Evolutionary conservation across 371 early-diverging fungal genomes (phyloP), one percentile per base, ranked within the genome.

Genomic region (Apophysomyces elegans): DNA sequence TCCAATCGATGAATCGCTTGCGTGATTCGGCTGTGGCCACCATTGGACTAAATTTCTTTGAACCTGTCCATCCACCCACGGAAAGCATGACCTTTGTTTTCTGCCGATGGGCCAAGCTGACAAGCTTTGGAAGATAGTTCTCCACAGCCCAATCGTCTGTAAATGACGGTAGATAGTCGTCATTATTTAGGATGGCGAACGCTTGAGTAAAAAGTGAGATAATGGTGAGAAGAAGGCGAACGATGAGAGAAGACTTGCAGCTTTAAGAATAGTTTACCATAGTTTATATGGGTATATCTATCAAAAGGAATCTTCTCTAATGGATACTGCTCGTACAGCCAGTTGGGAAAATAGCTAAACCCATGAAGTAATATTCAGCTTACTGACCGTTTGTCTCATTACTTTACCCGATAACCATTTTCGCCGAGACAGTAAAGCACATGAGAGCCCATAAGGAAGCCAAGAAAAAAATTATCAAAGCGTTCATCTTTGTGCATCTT

Each of bases 61-160:
- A 88, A n/a, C 90, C 91, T 59, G 88, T 89, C 90, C 92, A 93
- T 2, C 93, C 93, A 46, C 93, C 93, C 12, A 93, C 76, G 5
- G 92, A 90, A 32, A 90, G 72, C 21, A 89, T 66, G 32, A 91
- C 87, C 61, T 88, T 90, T 60, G 88, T 86, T n/a, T 80, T 72
- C 5, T 70, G 76, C 7, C 76, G 77, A 58, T 88, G 83, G n/a
- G 88, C 88, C 11, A 83, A 54, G 1, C 67, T 43, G 26, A 85
- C 81, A 4, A 87, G 56, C n/a, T 75, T 75, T 4, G 77, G 82
- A 50, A 87, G 68, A 37, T 61, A 64, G 21, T 66, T 47, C 54
- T 80, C 74, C 3, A 79, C 74, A 0, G 74, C 77, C 77, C 77
- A 80, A 26, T 79, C 77, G 63, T 87, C 87, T 46, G 79, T 64